Conservation (phyloP, 2,329 filamentous ascomycete species). For the Sarocladium strictum region DNA sequence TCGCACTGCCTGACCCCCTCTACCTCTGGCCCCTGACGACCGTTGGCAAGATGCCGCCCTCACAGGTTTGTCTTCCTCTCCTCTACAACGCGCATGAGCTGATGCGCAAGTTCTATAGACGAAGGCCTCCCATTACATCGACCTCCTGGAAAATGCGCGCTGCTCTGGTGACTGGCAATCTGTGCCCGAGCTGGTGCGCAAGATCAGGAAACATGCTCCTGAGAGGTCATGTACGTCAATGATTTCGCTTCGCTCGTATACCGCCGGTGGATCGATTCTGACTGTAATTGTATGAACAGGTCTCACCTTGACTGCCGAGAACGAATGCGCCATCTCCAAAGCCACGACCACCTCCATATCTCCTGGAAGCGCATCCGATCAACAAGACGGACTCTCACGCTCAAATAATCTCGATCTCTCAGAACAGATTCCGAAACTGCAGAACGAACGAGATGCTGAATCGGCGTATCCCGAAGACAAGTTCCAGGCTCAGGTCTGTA, state of each 20-base stretch:
- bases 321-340: conserved; percentile 59
- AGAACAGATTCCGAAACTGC: conserved; percentile 42
- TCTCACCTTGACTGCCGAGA: conserved; percentile 63
- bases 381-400: background rate
- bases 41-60: conserved; percentile 2
- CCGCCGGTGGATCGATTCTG: background rate
- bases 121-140: conserved; percentile 79
- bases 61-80: background rate
- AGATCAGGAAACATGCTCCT: conserved; percentile 90
- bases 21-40: conserved; percentile 7
- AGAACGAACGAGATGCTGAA: conserved; percentile 54
- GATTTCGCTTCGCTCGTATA: background rate
- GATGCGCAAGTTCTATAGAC: conserved; percentile 33
- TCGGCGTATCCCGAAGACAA: conserved; percentile 47
- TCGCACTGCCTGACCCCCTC: background rate
- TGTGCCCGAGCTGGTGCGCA: conserved; percentile 83
- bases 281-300: conserved; percentile 37
- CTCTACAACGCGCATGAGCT: background rate
- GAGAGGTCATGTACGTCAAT: conserved; percentile 69
- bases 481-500: conserved; percentile 76
- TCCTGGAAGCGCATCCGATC: conserved; percentile 14
- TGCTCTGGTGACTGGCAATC: conserved; percentile 84
- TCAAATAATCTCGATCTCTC: conserved; percentile 34
- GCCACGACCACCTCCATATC: conserved; percentile 25
- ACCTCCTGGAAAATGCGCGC: conserved; percentile 76